Evolutionary conservation across 805 yeast species (phyloP), one percentile per base, ranked within the genome.

Genomic region (Saccharomycopsis fermentans): DNA sequence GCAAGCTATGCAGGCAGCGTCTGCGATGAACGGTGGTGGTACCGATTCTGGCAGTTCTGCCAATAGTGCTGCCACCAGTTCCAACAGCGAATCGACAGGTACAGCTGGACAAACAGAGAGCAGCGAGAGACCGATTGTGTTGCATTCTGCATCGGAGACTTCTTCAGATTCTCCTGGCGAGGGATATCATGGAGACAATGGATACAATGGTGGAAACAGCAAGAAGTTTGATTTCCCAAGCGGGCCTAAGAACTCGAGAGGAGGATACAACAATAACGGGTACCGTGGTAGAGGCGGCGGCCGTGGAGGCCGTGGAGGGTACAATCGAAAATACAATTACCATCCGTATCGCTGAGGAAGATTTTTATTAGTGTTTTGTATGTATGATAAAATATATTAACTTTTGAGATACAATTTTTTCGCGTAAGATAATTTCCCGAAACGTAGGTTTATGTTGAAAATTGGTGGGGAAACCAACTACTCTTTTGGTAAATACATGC

Each of bases 271-370:
- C n/a, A 55, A 48, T 9, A 21, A 26, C 27, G 40, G 59, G 34
- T 52, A 52, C n/a, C 19, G 53, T 29, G 57, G 58, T 27, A 47
- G 56, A n/a, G 55, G 56, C 21, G 26, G 50, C 40, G 19, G 50
- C 40, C 19, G 55, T 12, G 19, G 43, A 29, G 55, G 55, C 27
- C 26, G 55, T n/a, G 58, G 61, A 29, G 61, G 61, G 9, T 58
- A 58, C 43, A 48, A 54, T 14, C 34, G 54, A 26, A 55, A 53
- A 27, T 47, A 51, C 24, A 61, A 61, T 4, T 58, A 56, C 27
- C 60, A 60, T 65, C 81, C 81, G 27, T 77, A 77, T 55, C 65
- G 66, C 57, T 58, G 35, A 34, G 24, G 27, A 32, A 9, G 14
- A 6, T 32, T 3, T 32, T 32, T 32, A 14, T 32, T 9, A 14